Evolutionary conservation across 2,329 filamentous ascomycete species (phyloP).

Genomic region (Phaeosphaeria sp.): DNA sequence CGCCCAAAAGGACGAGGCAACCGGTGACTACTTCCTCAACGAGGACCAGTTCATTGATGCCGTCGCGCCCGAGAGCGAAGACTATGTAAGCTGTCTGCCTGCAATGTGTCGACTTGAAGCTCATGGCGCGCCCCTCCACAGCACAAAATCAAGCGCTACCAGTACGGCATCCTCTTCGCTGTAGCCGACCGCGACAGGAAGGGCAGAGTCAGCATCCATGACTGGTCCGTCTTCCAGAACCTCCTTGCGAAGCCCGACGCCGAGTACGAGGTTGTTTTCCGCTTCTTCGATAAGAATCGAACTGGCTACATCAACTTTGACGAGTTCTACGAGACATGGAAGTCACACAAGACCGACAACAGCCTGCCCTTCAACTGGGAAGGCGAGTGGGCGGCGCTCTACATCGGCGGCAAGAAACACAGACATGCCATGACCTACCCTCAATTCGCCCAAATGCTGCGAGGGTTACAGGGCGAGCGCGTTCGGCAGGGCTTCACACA

Average conservation of each 20-base stretch:
- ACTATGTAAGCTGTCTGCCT: conserved; percentile 74
- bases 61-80: conserved; percentile 83
- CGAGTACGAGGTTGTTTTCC: conserved; percentile 98
- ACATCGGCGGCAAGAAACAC: conserved; percentile 86
- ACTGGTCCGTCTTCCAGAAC: conserved; percentile 95
- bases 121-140: conserved; percentile 52
- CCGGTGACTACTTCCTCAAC: conserved; percentile 80
- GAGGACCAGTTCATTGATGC: conserved; percentile 90
- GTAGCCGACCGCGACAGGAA: conserved; percentile 82
- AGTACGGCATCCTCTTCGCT: conserved; percentile 91
- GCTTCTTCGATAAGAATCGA: conserved; percentile 87
- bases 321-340: conserved; percentile 83
- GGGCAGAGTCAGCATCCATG: conserved; percentile 78
- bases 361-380: conserved; percentile 96
- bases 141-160: conserved; percentile 98
- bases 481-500: conserved; percentile 93
- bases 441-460: conserved; percentile 97
- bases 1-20: conserved; percentile 75
- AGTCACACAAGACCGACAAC: conserved; percentile 83
- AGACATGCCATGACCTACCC: conserved; percentile 92
- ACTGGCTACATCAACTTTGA: conserved; percentile 89
- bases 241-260: conserved; percentile 92
- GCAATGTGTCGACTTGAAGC: conserved; percentile 30
- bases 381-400: conserved; percentile 93
- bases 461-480: conserved; percentile 92